Evolutionary conservation across 2,329 filamentous ascomycete species (phyloP), one percentile per base, ranked within the genome.

Genomic region (Trematosphaeria pertusa): DNA sequence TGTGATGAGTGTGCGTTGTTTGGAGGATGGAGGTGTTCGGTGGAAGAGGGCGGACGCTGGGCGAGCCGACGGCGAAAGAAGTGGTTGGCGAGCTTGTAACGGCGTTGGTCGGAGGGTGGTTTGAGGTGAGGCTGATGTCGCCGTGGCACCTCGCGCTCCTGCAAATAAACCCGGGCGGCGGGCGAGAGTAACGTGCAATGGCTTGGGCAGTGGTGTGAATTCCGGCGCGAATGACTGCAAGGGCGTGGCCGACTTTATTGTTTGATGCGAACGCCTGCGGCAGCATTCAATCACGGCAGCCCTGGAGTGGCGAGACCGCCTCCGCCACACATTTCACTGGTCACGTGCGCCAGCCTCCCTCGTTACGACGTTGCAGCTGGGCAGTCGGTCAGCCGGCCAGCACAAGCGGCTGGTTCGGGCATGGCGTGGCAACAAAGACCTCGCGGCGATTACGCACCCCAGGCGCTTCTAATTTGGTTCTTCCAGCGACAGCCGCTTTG

Each of bases 71-170:
- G 45, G 44, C 51, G 32, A 49, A 43, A 43, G 41, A 50, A 43
- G 41, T 52, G 48, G 54, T 48, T 48, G 49, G 42, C 53, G 49
- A 54, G 43, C 50, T 55, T 57, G 61, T 57, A 57, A 65, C 63
- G 54, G 54, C 50, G 28, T 47, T 52, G 50, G 56, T 61, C 45
- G 39, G 52, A 56, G 50, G 35, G 52, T 49, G 50, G 64, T 70
- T 66, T 65, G 56, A 65, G 58, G 37, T 57, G 60, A 67, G 65
- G 60, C 63, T 67, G 64, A 58, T 54, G 50, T 54, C 41, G 51
- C 47, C 49, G 61, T 59, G 58, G 53, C 52, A 61, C 54, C 45
- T 52, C 52, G 49, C 45, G 54, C 58, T 10, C 9, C 19, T 24
- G 41, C 24, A 30, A 31, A 41, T 32, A 46, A 17, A n/a, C 6